Conservation (phyloP, 257 asterid genomes). For the Solanum corneliomulleri region DNA sequence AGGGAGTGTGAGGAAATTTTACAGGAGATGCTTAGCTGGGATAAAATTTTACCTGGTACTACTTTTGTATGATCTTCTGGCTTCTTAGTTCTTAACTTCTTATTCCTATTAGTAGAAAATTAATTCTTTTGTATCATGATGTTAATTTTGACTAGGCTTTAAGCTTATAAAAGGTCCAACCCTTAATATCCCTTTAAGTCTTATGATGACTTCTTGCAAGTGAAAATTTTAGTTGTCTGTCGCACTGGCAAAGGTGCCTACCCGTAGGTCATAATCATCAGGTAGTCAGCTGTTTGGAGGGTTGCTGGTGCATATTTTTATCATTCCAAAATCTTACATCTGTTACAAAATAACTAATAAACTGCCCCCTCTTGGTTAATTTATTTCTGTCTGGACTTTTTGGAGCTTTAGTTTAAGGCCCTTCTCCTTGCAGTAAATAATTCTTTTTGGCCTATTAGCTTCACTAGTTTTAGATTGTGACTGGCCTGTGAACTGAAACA, state of each 20-base stretch:
- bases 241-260: neutral
- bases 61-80: neutral
- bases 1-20: slow-evolving; percentile 66
- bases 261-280: neutral
- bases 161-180: neutral
- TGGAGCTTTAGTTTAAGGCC: neutral
- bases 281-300: neutral
- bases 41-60: slow-evolving; percentile 81
- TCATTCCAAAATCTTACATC: neutral
- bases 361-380: neutral
- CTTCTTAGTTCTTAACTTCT: neutral
- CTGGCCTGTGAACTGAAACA: neutral
- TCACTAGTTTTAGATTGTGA: neutral
- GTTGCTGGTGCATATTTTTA: neutral
- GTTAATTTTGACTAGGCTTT: neutral
- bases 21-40: slow-evolving; percentile 87
- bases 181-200: neutral
- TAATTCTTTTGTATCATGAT: neutral
- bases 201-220: neutral
- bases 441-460: neutral
- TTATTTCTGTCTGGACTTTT: neutral
- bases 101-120: neutral
- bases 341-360: neutral
- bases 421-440: neutral
- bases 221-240: neutral